These are phyloP conservation scores for Trichoderma asperelloides DNA, from an alignment of 495 filamentous ascomycete species.

Conservation along the genomic window DNA sequence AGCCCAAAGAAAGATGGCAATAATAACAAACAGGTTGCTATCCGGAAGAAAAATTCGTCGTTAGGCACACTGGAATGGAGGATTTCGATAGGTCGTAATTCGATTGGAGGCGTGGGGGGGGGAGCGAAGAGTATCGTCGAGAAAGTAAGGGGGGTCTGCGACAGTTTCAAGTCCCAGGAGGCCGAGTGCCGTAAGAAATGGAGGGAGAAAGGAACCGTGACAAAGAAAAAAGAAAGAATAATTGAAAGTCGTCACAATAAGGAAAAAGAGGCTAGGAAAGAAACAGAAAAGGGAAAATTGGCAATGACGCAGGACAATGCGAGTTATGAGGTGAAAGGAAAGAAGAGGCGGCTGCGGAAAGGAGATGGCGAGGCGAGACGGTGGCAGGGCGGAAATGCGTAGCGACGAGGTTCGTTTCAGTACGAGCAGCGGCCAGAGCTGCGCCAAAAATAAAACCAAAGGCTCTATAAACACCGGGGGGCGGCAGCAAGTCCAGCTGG, in stretches of 20 bases:
- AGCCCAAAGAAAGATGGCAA: not conserved
- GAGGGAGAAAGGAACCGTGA: not conserved
- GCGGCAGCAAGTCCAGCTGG: too few relatives aligned
- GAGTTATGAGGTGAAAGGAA: not conserved
- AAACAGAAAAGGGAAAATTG: not conserved
- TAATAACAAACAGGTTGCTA: not conserved
- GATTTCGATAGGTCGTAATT: not conserved
- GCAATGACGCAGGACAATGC: not conserved
- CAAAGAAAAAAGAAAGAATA: not conserved
- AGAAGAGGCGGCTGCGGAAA: not conserved
- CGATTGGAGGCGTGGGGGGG: not conserved
- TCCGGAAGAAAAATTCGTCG: not conserved
- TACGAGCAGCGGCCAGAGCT: not conserved
- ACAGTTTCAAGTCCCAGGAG: not conserved
- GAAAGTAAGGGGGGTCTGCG: slow-evolving; percentile 5
- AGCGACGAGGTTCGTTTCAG: slow-evolving; percentile 6
- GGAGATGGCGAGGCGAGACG: not conserved
- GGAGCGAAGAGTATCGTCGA: not conserved
- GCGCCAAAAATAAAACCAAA: slow-evolving; percentile 1
- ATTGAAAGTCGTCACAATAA: not conserved
- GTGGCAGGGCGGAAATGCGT: not conserved
- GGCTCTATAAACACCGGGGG: too few relatives aligned
- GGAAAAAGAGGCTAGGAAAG: not conserved
- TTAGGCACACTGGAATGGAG: not conserved
- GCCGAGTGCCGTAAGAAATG: not conserved